Conservation (phyloP, 2,329 filamentous ascomycete species). For the Lecanosticta acicola region DNA sequence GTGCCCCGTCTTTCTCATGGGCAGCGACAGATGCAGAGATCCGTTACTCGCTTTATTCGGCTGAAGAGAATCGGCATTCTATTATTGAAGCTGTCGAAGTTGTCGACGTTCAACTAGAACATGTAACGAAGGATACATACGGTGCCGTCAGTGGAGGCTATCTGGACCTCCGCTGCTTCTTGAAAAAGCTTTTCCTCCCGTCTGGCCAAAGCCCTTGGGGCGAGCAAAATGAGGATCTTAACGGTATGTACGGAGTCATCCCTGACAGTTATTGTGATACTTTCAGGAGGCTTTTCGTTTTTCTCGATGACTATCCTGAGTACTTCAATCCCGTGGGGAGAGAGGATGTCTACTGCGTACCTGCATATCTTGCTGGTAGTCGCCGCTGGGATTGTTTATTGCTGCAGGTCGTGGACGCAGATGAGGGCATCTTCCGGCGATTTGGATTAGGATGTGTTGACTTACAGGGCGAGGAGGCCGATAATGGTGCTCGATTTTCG, state of each 20-base stretch:
- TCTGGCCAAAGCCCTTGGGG: not conserved
- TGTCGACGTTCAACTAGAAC: not conserved
- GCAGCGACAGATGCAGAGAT: not conserved
- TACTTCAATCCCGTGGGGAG: not conserved
- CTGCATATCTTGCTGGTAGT: not conserved
- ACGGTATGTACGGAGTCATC: not conserved
- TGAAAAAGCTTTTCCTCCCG: not conserved
- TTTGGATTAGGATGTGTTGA: not conserved
- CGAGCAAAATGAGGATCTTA: not conserved
- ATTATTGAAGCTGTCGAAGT: not conserved
- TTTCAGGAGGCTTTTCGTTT: too few relatives aligned
- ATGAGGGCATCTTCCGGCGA: not conserved
- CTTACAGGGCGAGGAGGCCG: too few relatives aligned
- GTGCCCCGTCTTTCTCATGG: slow-evolving; percentile 4
- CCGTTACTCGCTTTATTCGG: too few relatives aligned
- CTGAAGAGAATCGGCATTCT: too few relatives aligned
- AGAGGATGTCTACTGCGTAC: not conserved
- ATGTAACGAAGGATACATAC: not conserved
- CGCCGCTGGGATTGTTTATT: not conserved
- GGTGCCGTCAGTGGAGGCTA: not conserved
- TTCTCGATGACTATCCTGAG: not conserved
- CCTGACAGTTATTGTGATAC: not conserved
- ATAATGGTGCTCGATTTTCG: too few relatives aligned
- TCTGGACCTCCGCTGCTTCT: not conserved
- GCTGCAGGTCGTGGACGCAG: not conserved